Base-by-base conservation (phyloP, 345 rosid genomes). In the Psidium friedrichsthalianum region DNA sequence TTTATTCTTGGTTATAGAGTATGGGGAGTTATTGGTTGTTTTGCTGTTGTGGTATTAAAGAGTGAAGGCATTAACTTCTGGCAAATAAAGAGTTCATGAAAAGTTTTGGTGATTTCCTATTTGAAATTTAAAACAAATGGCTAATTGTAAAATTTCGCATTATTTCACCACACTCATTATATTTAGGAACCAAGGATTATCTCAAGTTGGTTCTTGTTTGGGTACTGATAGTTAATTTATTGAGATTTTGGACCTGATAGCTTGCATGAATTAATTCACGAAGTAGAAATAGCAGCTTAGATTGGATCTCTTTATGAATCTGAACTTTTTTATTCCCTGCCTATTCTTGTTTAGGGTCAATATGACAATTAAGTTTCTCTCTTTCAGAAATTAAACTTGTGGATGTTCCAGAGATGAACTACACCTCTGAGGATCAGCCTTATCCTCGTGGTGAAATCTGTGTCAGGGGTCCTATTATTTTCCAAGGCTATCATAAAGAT, bases 361-460 rank as follows among this genome's bases (percentile, higher is more conserved):
- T 22, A 69, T 32, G 47, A 69, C 78, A 36, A 51, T 51, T 51
- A 69, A 40, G 51, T 21, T 78, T 32, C 85, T 83, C 47, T 74
- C 56, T 88, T 87, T 80, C 96, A 97, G 99, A 97, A 92, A 86
- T 97, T 89, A 97, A 97, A 93, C 99, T 97, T 84, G 97, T 92
- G 89, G 98, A 97, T 84, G 99, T 97, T 87, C 95, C 95, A 40
- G 99, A 97, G 87, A 97, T 96, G 99, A 94, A 94, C 90, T 97
- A 97, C 88, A 96, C 95, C 83, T 93, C 99, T 55, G 94, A 91
- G 8, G 98, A 97, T 92, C 87, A 90, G 74, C 99, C 99, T 8
- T 86, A 93, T 92, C 97, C 98, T 74, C 99, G 99, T 8, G 99
- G 99, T 8, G 99, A 97, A 90, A 97, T 97, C 90, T 97, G 99